phyloP scores from a whole-genome alignment of 208 protist genomes.

The Lotmaria passim region DNA sequence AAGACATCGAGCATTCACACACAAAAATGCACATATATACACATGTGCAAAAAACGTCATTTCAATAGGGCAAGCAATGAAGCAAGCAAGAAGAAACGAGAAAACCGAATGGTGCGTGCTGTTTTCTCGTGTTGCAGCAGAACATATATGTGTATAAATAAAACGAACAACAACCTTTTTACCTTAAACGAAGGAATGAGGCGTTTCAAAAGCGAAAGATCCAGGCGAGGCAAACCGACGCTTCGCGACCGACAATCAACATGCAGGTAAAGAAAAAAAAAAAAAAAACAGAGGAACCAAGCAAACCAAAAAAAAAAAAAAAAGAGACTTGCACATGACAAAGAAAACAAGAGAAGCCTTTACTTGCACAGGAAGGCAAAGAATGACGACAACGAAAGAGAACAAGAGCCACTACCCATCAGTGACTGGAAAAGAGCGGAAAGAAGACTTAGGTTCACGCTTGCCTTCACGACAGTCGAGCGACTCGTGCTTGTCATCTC shows the following conservation, averaged over 20 bases:
- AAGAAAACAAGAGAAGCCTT: conserved; percentile 9
- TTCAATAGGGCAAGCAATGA: no score
- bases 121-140: no score
- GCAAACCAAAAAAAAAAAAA: not conserved
- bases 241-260: not conserved
- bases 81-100: no score
- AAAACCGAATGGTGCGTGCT: no score
- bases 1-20: no score
- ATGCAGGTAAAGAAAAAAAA: conserved; percentile 16
- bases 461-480: not conserved
- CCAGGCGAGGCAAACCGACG: not conserved
- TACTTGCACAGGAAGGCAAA: not conserved
- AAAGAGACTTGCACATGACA: conserved; percentile 3
- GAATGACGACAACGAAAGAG: not conserved
- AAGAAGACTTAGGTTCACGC: no score
- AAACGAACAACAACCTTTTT: no score
- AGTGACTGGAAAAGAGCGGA: not conserved
- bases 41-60: no score
- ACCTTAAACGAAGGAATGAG: no score
- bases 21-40: no score
- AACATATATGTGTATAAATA: no score
- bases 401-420: no score
- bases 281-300: not conserved
- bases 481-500: not conserved
- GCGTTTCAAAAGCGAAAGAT: not conserved